Base-by-base conservation (phyloP, 169 alveolate genomes). In the Perkinsus marinus region DNA sequence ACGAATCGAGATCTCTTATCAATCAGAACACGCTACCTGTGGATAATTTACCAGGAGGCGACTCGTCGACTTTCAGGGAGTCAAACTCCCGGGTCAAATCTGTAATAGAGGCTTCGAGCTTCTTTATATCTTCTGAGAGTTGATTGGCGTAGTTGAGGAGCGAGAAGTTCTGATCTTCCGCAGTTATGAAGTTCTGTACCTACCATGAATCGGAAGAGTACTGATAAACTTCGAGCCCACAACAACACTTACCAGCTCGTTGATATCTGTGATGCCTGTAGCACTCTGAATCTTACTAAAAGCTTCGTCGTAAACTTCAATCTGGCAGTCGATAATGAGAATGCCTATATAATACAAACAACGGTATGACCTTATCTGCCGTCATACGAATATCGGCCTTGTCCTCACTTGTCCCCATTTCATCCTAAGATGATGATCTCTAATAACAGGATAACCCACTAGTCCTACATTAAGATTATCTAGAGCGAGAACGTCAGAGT, bases 231-330 rank as follows among this genome's bases (percentile, higher is more conserved):
- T 2, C 26, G 79, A 57, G 9, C 3, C 79, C 22, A 2, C 79
- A 13, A 16, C 22, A 10, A 57, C 34, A 0, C 26, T 57, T 57
- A 57, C 79, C 34, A 97, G 94, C 30, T 95, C 95, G 69, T 96
- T 97, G 79, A 96, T 94, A 69, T 94, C 97, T 39, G 95, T 93
- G 13, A 96, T 95, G 43, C 97, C 97, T 37, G 99, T 97, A 5
- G 98, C 98, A 39, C 96, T 98, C 91, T 95, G 95, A 43, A 97
- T 96, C 94, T 96, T 96, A n/a, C 97, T 98, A 91, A 97, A 96
- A 34, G 96, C 95, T 90, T 94, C 97, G 92, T 95, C 96, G 92
- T 94, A 95, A 69, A 93, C 93, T 57, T 57, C 37, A 19, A 57
- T 30, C 79, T 57, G 22, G 34, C 79, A 57, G 22, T 26, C 22